Base-by-base conservation (phyloP, 352 stramenopile genomes). In the Globisporangium heterothallicum region DNA sequence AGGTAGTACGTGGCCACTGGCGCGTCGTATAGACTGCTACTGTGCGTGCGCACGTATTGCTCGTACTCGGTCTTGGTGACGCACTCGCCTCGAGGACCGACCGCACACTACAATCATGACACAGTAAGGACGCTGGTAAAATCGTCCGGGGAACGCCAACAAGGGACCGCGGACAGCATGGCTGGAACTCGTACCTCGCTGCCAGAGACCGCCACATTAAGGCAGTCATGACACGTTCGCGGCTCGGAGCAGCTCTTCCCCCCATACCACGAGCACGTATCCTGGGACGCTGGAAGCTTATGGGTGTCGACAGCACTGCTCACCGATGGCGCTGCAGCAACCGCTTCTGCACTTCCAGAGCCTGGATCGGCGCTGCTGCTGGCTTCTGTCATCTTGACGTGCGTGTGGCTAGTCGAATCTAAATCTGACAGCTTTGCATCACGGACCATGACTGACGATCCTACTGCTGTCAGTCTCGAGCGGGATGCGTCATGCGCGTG, bases 211-310 rank as follows among this genome's bases (percentile, higher is more conserved):
- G 30, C 27, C n/a, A 16, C 21, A 7, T 70, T 71, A 6, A 80
- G 56, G 36, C 70, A 80, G 36, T 73, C 64, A 43, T 66, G 71
- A 52, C 70, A 80, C 34, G 64, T 67, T 5, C 70, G 67, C 49
- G 69, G 70, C 0, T 63, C 40, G 29, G 60, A 42, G 43, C 70
- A 79, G 18, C 30, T 24, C 53, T n/a, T 16, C 22, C 27, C 53
- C 16, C 14, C 26, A 16, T 29, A 22, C 53, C 53, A 59, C 18
- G 44, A 14, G 27, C 53, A 59, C 35, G 26, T 18, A 36, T 59
- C 49, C 0, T 7, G 3, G 6, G 26, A n/a, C 4, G 25, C n/a
- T 25, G 18, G n/a, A n/a, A n/a, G n/a, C n/a, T n/a, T n/a, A n/a
- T n/a, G n/a, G n/a, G n/a, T n/a, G n/a, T n/a, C n/a, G n/a, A n/a